Conservation (phyloP, 2,329 filamentous ascomycete genomes). For the Immersiporthe knoxdaviesiana region DNA sequence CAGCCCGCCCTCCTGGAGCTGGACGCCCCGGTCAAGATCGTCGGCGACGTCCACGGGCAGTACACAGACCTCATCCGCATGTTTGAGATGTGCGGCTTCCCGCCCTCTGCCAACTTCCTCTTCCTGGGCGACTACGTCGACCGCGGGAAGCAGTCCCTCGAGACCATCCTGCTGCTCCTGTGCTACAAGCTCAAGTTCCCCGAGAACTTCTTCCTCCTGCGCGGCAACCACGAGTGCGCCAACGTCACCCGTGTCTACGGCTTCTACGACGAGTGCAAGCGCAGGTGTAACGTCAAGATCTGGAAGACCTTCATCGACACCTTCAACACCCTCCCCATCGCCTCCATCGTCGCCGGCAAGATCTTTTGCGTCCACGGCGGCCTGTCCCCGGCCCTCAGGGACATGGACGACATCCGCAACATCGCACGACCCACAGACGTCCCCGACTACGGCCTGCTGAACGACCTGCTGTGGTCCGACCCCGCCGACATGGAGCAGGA, state of each 20-base stretch:
- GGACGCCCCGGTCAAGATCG: slow-evolving; percentile 94
- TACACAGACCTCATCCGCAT: slow-evolving; percentile 95
- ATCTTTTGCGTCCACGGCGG: slow-evolving; percentile 98
- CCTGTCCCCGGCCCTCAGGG: slow-evolving; percentile 84
- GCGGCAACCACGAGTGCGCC: slow-evolving; percentile 95
- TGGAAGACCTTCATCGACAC: slow-evolving; percentile 99
- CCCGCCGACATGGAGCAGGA: slow-evolving; percentile 97
- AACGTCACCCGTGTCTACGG: slow-evolving; percentile 95
- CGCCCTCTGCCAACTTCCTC: slow-evolving; percentile 86
- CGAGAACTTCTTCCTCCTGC: slow-evolving; percentile 94
- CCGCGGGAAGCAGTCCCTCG: slow-evolving; percentile 91
- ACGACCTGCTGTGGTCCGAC: slow-evolving; percentile 96
- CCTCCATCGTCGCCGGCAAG: slow-evolving; percentile 94
- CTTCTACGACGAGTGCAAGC: slow-evolving; percentile 98
- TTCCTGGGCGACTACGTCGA: slow-evolving; percentile 98
- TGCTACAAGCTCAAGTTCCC: slow-evolving; percentile 98
- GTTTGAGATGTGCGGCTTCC: slow-evolving; percentile 99
- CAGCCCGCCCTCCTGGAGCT: slow-evolving; percentile 92
- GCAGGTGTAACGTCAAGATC: slow-evolving; percentile 92
- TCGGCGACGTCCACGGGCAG: slow-evolving; percentile 94
- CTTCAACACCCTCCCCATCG: slow-evolving; percentile 94
- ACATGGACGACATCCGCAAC: slow-evolving; percentile 98
- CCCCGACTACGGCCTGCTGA: slow-evolving; percentile 92
- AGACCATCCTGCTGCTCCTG: slow-evolving; percentile 88
- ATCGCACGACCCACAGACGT: slow-evolving; percentile 96